These are phyloP conservation scores for Elymus sibiricus DNA, from an alignment of 176 grass and related monocot species.

Conservation along the genomic window DNA sequence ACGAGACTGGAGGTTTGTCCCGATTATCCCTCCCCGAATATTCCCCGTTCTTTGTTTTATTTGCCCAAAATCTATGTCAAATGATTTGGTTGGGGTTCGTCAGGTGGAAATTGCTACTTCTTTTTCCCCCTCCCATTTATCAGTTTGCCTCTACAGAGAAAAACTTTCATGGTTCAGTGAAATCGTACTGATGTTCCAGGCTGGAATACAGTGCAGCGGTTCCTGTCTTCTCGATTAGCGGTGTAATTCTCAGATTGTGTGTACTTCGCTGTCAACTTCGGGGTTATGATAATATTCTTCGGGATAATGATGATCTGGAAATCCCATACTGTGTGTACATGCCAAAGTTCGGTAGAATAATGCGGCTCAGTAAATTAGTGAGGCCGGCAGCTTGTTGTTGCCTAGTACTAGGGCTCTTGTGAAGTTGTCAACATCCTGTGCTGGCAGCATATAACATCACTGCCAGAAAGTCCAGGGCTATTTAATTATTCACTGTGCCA, in stretches of 20 bases:
- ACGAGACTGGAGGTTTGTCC: constrained; percentile 24
- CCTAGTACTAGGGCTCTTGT: constrained; percentile 3
- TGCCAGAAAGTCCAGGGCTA: constrained; percentile 6
- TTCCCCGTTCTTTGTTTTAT: neutral
- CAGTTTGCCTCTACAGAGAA: neutral
- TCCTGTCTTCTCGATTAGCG: constrained; percentile 7
- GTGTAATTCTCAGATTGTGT: neutral
- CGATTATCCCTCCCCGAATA: neutral
- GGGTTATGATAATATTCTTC: constrained; percentile 10
- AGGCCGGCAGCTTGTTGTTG: constrained; percentile 17
- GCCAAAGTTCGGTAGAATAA: constrained; percentile 14
- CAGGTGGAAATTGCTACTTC: neutral
- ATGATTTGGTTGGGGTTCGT: neutral
- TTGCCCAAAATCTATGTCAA: constrained; percentile 19
- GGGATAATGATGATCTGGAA: neutral
- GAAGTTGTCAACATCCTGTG: constrained; percentile 26
- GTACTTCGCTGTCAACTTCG: constrained; percentile 16
- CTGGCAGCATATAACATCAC: constrained; percentile 19
- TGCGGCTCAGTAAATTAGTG: constrained; percentile 6
- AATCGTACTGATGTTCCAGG: neutral
- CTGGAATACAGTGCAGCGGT: neutral
- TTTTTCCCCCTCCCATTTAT: neutral
- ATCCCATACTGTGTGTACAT: constrained; percentile 22
- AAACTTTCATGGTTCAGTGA: constrained; percentile 6
- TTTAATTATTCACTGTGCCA: constrained; percentile 19